Evolutionary conservation across 352 stramenopile species (phyloP), one percentile per base, ranked within the genome.

Genomic region (Aphanomyces stellatus): DNA sequence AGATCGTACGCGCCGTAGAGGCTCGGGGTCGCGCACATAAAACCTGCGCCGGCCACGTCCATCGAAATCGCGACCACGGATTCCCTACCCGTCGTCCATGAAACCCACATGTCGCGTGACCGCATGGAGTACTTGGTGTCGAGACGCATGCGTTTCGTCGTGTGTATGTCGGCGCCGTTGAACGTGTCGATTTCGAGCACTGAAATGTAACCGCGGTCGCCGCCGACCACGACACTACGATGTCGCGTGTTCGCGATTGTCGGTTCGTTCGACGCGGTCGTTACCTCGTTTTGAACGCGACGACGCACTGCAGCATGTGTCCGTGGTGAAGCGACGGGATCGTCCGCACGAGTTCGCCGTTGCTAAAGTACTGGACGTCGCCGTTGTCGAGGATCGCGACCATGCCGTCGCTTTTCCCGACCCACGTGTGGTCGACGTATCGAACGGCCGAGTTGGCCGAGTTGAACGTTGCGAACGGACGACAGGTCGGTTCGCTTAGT

Each of bases 401-500:
- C 1, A 93, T 56, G 2, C 77, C 80, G 51, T 93, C 82, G 22
- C 31, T 64, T 22, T 85, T 76, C 0, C 74, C 80, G 3, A 93
- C 62, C 84, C 84, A 93, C 11, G 77, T 69, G 67, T 93, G 82
- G 55, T 93, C 84, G 0, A 76, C 78, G 34, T 90, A 93, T 27
- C 37, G 35, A 15, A 64, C 35, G 35, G 55, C 33, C 2, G 55
- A 57, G 43, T 62, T 70, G 53, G 79, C 53, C 2, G 81, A 90
- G 28, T 88, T 88, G 76, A 93, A 93, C 66, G 78, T 91, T 1
- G 73, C 80, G 37, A 91, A 76, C 34, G 65, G 73, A 42, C 81
- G 84, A n/a, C 90, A 74, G 17, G 79, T 80, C 69, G 89, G 90
- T 66, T 88, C 78, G 27, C 75, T 77, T 31, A 93, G 73, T 63